Percentiles rank a stretch among this genome's conserved stretches.
Conservation (phyloP, 1,284 basidiomycete species). For the Polyporus tsugae region DNA sequence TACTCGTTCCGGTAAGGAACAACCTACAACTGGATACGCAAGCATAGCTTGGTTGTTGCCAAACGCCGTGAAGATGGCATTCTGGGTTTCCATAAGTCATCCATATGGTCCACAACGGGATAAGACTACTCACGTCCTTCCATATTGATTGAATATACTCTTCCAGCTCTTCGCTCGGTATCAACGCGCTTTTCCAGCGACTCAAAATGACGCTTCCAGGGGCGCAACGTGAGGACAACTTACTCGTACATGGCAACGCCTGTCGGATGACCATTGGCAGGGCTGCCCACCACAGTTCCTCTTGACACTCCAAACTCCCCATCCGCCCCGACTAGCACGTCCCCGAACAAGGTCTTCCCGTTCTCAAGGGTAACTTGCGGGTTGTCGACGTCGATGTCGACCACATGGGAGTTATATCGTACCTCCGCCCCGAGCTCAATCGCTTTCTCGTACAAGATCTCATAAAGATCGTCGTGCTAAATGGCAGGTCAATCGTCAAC, state of each 20-base stretch:
- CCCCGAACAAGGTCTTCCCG: constrained; percentile 55
- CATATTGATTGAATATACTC: constrained; percentile 32
- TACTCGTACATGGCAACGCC: constrained; percentile 54
- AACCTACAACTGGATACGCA: constrained; percentile 42
- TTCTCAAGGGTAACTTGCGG: constrained; percentile 51
- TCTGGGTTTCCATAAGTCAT: constrained; percentile 37
- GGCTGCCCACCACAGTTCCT: constrained; percentile 40
- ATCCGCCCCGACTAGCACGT: constrained; percentile 72
- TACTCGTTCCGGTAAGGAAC: constrained; percentile 34
- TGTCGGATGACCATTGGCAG: constrained; percentile 41
- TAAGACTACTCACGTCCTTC: constrained; percentile 8
- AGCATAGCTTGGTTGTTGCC: constrained; percentile 46
- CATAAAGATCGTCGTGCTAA: constrained; percentile 51
- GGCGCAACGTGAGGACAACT: constrained; percentile 3
- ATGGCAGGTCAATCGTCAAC: neutral
- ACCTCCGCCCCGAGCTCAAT: constrained; percentile 41
- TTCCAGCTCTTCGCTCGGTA: constrained; percentile 46
- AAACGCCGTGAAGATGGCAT: constrained; percentile 47
- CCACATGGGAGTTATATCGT: constrained; percentile 30
- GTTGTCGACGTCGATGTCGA: constrained; percentile 30
- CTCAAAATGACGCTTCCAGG: constrained; percentile 19
- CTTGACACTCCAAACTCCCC: constrained; percentile 47
- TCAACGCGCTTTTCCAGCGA: constrained; percentile 44
- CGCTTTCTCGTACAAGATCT: constrained; percentile 54
- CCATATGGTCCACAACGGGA: neutral